Evolutionary conservation across 257 asterid genomes (phyloP), one percentile per base, ranked within the genome.

Genomic region (Anisodus acutangulus): DNA sequence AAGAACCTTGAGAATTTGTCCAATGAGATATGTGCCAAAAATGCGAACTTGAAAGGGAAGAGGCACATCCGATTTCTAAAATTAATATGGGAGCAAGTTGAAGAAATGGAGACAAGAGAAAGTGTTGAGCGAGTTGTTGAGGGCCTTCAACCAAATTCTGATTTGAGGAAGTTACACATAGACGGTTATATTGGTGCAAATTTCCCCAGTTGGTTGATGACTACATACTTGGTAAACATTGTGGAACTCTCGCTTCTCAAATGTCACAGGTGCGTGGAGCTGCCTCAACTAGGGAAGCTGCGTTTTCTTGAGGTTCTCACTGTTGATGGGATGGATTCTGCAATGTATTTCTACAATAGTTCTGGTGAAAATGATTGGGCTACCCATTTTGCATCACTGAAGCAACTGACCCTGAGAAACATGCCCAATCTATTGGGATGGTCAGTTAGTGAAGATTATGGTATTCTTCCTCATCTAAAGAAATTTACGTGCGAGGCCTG

Each of bases 121-220:
- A 66, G 19, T 54, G 63, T 82, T 51, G 80, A 66, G 62, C 67
- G 67, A 22, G 66, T 82, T 49, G 37, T 82, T 68, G 80, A 82
- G 63, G 15, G 22, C 6, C 80, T 82, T 58, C 79, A 69, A 67
- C 85, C 85, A 41, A 45, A 68, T 69, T 51, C 80, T 69, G 59
- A 51, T 57, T 58, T 82, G 80, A 68, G 76, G 66, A 67, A 66
- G 49, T 39, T 82, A 55, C 67, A 82, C 53, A 54, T 82, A 16
- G 66, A 45, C n/a, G 85, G 85, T 39, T 82, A 67, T 9, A 68
- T 69, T 35, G 85, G 85, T 68, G 85, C 62, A 55, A 82, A 67
- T 68, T 82, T 82, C 80, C 62, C 67, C 47, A 26, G 80, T 58
- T 67, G 79, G 79, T 54, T 68, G 85, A 80, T 80, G 83, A 60